These are phyloP conservation scores for Isabelozyma gotoi DNA, from an alignment of 805 yeast species.

Conservation along the genomic window DNA sequence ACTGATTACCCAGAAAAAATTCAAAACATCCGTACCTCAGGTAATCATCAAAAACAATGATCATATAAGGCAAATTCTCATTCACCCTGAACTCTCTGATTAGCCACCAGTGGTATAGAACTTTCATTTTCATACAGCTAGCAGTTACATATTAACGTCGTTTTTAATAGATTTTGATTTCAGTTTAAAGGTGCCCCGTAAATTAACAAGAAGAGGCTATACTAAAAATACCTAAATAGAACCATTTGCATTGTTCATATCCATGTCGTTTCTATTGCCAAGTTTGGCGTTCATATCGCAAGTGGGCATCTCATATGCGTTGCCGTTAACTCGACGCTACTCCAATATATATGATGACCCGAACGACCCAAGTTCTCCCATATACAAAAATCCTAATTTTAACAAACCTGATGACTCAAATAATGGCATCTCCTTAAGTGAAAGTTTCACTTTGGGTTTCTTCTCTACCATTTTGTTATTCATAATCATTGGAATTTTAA, in stretches of 20 bases:
- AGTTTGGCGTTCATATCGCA: background rate
- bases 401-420: background rate
- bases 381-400: background rate
- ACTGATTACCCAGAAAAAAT: no score
- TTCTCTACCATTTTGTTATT: background rate
- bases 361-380: background rate
- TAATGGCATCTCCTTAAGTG: background rate
- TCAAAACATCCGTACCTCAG: no score
- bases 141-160: no score
- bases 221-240: background rate
- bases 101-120: no score
- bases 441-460: background rate
- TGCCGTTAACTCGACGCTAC: background rate
- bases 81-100: no score
- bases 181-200: no score
- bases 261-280: background rate
- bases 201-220: no score
- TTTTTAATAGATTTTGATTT: no score
- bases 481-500: background rate
- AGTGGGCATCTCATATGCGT: background rate
- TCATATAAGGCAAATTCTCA: no score
- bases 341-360: background rate
- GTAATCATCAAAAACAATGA: no score
- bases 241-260: background rate
- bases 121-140: no score